phyloP scores from a whole-genome alignment of 2,329 filamentous ascomycete genomes.

The Curvularia eragrostidis region DNA sequence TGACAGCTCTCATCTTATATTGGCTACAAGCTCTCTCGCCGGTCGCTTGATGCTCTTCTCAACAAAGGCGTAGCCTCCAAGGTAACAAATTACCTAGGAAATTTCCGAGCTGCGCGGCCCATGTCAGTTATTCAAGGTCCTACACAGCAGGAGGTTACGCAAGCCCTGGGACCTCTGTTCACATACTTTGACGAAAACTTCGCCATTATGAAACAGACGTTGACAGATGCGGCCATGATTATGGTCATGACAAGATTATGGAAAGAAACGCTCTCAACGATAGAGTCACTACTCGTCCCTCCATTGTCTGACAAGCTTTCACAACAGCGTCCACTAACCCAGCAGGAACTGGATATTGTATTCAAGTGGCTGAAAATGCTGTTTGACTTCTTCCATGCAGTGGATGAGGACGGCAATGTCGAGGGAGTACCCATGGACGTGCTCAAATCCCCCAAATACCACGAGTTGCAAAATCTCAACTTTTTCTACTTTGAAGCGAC shows the following conservation, averaged over 20 bases:
- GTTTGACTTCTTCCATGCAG: conserved; percentile 93
- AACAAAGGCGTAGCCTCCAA: conserved; percentile 75
- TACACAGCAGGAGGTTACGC: conserved; percentile 76
- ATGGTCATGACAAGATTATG: conserved; percentile 97
- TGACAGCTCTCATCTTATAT: conserved; percentile 87
- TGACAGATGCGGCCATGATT: conserved; percentile 95
- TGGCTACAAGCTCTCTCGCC: conserved; percentile 82
- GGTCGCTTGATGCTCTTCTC: conserved; percentile 77
- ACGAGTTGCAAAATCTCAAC: conserved; percentile 93
- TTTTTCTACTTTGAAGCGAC: conserved; percentile 98
- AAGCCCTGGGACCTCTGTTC: conserved; percentile 83
- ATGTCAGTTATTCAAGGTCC: conserved; percentile 61
- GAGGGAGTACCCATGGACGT: conserved; percentile 90
- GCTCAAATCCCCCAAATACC: conserved; percentile 96
- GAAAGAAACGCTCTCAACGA: conserved; percentile 95
- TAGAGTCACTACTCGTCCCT: conserved; percentile 88
- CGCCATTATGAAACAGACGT: conserved; percentile 95
- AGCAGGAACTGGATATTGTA: conserved; percentile 91
- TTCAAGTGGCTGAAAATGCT: conserved; percentile 93
- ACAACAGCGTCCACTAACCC: conserved; percentile 78
- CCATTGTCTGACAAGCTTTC: conserved; percentile 95
- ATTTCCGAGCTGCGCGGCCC: conserved; percentile 59
- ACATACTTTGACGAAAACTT: conserved; percentile 99
- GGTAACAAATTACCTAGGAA: conserved; percentile 65
- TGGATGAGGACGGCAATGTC: conserved; percentile 84